A percentile compares a stretch with the other conserved stretches of the same genome.
Conservation (phyloP, 2,329 filamentous ascomycete species). For the Botryotinia narcissicola region DNA sequence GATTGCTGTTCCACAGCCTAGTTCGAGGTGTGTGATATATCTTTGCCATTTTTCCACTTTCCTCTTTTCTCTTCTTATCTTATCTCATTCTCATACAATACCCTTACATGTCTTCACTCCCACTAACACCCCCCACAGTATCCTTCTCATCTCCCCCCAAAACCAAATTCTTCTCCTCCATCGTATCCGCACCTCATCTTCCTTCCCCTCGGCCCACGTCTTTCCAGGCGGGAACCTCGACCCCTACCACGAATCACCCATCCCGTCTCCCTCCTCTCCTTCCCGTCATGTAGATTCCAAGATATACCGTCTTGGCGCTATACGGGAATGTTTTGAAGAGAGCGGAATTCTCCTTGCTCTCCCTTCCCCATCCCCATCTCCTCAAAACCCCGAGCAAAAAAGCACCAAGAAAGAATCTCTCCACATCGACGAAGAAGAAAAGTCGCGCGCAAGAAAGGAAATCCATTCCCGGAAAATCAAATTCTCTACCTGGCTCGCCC, state of each 20-base stretch:
- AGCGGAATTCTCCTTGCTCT: conserved; percentile 72
- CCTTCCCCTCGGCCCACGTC: conserved; percentile 90
- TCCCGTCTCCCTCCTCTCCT: conserved; percentile 47
- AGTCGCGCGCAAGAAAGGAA: conserved; percentile 46
- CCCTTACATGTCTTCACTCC: too few relatives aligned
- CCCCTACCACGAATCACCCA: conserved; percentile 67
- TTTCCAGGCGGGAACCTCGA: conserved; percentile 91
- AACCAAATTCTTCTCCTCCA: conserved; percentile 89
- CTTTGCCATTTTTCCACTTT: neutral
- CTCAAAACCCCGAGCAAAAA: neutral
- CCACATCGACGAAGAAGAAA: conserved; percentile 39
- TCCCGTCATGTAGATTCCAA: conserved; percentile 66
- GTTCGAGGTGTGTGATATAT: conserved; percentile 51
- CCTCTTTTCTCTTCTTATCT: neutral
- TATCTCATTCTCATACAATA: neutral
- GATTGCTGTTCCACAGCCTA: conserved; percentile 55
- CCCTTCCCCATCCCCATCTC: neutral
- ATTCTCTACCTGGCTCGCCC: neutral
- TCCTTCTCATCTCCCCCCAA: conserved; percentile 77
- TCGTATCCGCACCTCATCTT: conserved; percentile 75
- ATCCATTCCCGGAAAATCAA: neutral
- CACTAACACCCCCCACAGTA: conserved; percentile 47
- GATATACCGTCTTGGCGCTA: conserved; percentile 76
- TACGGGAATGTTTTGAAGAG: conserved; percentile 94
- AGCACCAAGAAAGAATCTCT: neutral